Evolutionary conservation across 441 rosid genomes (phyloP), one percentile per base, ranked within the genome.

Genomic region (Adansonia madagascariensis): DNA sequence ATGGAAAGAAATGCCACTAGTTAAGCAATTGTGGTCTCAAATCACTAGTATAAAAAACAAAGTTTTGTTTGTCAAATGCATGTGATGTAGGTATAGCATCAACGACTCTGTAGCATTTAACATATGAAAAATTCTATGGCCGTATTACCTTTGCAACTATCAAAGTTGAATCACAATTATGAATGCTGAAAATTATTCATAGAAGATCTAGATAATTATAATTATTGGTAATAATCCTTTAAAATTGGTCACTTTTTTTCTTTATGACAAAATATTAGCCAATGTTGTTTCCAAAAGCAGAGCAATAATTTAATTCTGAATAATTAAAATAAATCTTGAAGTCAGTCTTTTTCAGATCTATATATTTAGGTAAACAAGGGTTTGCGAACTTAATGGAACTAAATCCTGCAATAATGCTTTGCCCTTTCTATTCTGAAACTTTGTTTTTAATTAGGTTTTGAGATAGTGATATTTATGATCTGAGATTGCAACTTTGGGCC

Each of bases 361-460:
- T 63, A 39, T 35, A 12, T 31, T 27, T 6, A 14, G 67, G 18
- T 24, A 9, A 50, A 24, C 46, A 3, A 22, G 60, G 44, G 7
- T 27, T 71, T 27, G 61, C 10, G 64, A 59, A 59, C 64, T 22
- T 9, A 59, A 20, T 17, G 61, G 60, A 31, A 35, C 41, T 50
- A 70, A 50, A 50, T 27, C 14, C 8, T 17, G 6, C 8, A 70
- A 27, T 8, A 35, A 46, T 49, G 11, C 18, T 49, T 24, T 69
- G 73, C 43, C 20, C 31, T 65, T 65, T 9, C 27, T 8, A 65
- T 65, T 65, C 3, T 17, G 24, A 50, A 65, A 24, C 71, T 65
- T 65, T 41, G 15, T 65, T 65, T 14, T n/a, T 65, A 8, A 8
- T 17, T 44, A 24, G 60, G 61, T 52, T 27, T 69, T 49, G 43